phyloP scores from a whole-genome alignment of 768 basidiomycete species.

The Chalciporus pseudorubinellus region DNA sequence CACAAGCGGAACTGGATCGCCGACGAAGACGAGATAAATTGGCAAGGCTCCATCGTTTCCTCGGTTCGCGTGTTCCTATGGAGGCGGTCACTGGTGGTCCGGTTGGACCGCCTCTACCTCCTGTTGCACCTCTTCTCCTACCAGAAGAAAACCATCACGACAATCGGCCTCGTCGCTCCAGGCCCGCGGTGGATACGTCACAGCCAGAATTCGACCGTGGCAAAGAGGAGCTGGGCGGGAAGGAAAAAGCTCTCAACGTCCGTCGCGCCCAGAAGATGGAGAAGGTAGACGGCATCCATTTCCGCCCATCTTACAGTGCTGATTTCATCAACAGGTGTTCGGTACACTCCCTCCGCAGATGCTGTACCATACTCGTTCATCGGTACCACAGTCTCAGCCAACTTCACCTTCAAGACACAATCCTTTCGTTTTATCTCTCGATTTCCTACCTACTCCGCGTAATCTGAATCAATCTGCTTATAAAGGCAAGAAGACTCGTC shows the following conservation, averaged over 20 bases:
- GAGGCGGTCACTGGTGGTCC: slow-evolving; percentile 59
- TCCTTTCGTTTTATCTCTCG: slow-evolving; percentile 19
- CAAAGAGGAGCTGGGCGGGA: slow-evolving; percentile 67
- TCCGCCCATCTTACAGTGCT: not conserved
- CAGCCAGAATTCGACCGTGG: slow-evolving; percentile 57
- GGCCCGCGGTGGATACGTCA: slow-evolving; percentile 53
- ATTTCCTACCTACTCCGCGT: slow-evolving; percentile 24
- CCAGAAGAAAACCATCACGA: slow-evolving; percentile 33
- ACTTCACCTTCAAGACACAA: slow-evolving; percentile 17
- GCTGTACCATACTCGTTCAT: slow-evolving; percentile 67
- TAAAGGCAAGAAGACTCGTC: slow-evolving; percentile 41
- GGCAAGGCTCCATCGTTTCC: slow-evolving; percentile 79
- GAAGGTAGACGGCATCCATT: slow-evolving; percentile 48
- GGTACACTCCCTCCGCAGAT: slow-evolving; percentile 77
- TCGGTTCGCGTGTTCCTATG: slow-evolving; percentile 77
- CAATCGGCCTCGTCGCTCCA: slow-evolving; percentile 47
- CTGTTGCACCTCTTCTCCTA: slow-evolving; percentile 17
- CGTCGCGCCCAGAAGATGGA: slow-evolving; percentile 85
- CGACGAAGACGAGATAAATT: slow-evolving; percentile 72
- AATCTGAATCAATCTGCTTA: slow-evolving; percentile 56
- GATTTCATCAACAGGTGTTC: slow-evolving; percentile 55
- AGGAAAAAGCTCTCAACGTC: slow-evolving; percentile 78
- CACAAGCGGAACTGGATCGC: slow-evolving; percentile 58
- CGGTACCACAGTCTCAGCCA: slow-evolving; percentile 26
- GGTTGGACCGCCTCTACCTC: slow-evolving; percentile 30